These are phyloP conservation scores for Fragaria ananassa DNA, from an alignment of 306 rosid genomes.

Conservation along the genomic window DNA sequence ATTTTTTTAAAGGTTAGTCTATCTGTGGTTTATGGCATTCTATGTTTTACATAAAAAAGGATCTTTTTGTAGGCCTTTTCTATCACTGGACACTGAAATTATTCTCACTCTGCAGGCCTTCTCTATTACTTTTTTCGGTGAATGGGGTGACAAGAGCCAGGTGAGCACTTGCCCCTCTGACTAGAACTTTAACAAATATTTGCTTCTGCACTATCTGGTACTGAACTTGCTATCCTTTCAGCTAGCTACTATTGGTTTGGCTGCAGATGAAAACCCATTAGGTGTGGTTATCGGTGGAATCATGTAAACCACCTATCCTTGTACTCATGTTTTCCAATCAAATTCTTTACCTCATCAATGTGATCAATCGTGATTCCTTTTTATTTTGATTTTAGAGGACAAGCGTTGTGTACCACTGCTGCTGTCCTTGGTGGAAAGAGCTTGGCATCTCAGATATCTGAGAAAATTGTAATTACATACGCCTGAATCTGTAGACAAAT, in stretches of 20 bases:
- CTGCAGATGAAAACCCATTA: slow-evolving; percentile 88
- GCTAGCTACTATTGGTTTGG: slow-evolving; percentile 93
- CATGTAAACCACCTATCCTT: slow-evolving; percentile 47
- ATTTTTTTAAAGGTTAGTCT: slow-evolving; percentile 65
- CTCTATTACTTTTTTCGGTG: slow-evolving; percentile 93
- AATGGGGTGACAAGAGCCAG: slow-evolving; percentile 99
- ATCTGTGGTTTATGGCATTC: slow-evolving; percentile 11
- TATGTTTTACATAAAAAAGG: slow-evolving; percentile 7
- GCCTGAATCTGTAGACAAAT: not conserved
- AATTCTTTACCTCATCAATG: not conserved
- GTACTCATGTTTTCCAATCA: not conserved
- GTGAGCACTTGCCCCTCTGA: slow-evolving; percentile 39
- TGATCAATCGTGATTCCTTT: not conserved
- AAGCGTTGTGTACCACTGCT: slow-evolving; percentile 83
- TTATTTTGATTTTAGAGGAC: slow-evolving; percentile 48
- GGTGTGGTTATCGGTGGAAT: slow-evolving; percentile 98
- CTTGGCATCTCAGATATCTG: slow-evolving; percentile 94
- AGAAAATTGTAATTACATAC: slow-evolving; percentile 54
- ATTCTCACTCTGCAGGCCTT: slow-evolving; percentile 59
- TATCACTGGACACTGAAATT: slow-evolving; percentile 37
- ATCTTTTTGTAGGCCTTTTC: slow-evolving; percentile 60
- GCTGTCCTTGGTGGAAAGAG: slow-evolving; percentile 92
- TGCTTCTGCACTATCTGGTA: slow-evolving; percentile 14
- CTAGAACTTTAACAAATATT: not conserved
- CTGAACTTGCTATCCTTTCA: slow-evolving; percentile 41